These are phyloP conservation scores for Plasmodium inui DNA, from an alignment of 169 alveolate species.

Conservation along the genomic window DNA sequence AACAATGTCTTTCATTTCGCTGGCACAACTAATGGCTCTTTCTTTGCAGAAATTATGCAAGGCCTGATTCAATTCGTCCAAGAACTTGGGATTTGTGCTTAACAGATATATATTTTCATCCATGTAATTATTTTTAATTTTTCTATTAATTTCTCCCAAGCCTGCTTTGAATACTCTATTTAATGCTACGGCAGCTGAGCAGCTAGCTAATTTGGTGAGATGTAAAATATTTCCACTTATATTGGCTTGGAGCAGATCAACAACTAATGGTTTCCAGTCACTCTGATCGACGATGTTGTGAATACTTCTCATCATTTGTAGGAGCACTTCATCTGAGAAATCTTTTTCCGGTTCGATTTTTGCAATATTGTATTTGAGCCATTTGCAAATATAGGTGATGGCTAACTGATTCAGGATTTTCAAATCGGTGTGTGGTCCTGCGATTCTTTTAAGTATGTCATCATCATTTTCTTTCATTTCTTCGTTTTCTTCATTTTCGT, in stretches of 20 bases:
- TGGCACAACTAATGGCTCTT: constrained; percentile 88
- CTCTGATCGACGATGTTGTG: constrained; percentile 89
- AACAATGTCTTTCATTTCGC: constrained; percentile 88
- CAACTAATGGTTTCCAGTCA: constrained; percentile 92
- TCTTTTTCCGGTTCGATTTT: constrained; percentile 88
- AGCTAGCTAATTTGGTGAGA: constrained; percentile 85
- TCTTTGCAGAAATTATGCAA: constrained; percentile 85
- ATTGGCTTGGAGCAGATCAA: constrained; percentile 89
- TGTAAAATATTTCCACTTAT: constrained; percentile 88
- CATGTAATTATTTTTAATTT: constrained; percentile 77
- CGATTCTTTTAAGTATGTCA: constrained; percentile 35
- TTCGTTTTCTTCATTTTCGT: constrained; percentile 50
- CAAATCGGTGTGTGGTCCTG: constrained; percentile 88
- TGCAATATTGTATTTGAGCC: constrained; percentile 89
- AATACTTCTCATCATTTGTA: constrained; percentile 91
- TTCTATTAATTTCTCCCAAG: constrained; percentile 84
- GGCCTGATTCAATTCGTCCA: constrained; percentile 84
- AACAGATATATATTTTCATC: constrained; percentile 82
- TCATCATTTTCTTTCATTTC: constrained; percentile 43
- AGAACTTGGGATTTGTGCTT: constrained; percentile 81
- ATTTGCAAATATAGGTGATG: constrained; percentile 86
- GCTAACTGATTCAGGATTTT: constrained; percentile 87
- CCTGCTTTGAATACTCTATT: constrained; percentile 88
- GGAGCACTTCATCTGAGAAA: constrained; percentile 85
- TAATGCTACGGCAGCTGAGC: constrained; percentile 89